Evolutionary conservation across 1,284 basidiomycete species (phyloP).

Genomic region (Austropuccinia psidii): DNA sequence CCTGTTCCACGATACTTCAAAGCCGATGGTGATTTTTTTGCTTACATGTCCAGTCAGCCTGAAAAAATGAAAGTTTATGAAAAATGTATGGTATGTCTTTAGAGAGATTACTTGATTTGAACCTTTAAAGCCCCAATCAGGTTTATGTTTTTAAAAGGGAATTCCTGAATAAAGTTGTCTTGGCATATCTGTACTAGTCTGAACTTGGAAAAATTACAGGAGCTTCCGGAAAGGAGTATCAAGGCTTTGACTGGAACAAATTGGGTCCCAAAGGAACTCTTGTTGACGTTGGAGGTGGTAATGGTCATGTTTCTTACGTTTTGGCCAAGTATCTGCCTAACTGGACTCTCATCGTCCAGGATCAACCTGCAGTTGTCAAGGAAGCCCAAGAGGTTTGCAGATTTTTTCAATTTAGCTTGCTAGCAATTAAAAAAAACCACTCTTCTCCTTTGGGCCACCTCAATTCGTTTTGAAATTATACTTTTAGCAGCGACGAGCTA

Average conservation of each 20-base stretch:
- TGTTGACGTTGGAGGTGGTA: conserved; percentile 6
- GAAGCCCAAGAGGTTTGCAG: not conserved
- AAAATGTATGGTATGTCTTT: too few relatives aligned
- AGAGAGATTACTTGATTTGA: too few relatives aligned
- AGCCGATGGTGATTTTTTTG: not conserved
- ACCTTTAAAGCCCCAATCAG: too few relatives aligned
- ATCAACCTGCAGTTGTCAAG: not conserved
- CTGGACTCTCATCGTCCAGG: conserved; percentile 1
- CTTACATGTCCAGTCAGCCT: not conserved
- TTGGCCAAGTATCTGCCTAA: not conserved
- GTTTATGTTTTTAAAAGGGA: too few relatives aligned
- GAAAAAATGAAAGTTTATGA: too few relatives aligned
- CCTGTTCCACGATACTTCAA: not conserved
- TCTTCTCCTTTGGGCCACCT: too few relatives aligned
- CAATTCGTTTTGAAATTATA: not conserved
- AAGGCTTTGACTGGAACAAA: not conserved
- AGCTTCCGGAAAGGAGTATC: not conserved
- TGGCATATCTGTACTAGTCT: too few relatives aligned
- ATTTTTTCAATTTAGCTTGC: too few relatives aligned
- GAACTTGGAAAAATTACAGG: not conserved
- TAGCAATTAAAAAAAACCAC: too few relatives aligned
- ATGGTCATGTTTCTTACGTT: not conserved
- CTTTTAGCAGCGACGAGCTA: not conserved
- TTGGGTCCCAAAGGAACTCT: not conserved
- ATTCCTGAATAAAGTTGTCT: too few relatives aligned